Evolutionary conservation across 2,329 filamentous ascomycete species (phyloP).

Genomic region (Penicillium nordicum): DNA sequence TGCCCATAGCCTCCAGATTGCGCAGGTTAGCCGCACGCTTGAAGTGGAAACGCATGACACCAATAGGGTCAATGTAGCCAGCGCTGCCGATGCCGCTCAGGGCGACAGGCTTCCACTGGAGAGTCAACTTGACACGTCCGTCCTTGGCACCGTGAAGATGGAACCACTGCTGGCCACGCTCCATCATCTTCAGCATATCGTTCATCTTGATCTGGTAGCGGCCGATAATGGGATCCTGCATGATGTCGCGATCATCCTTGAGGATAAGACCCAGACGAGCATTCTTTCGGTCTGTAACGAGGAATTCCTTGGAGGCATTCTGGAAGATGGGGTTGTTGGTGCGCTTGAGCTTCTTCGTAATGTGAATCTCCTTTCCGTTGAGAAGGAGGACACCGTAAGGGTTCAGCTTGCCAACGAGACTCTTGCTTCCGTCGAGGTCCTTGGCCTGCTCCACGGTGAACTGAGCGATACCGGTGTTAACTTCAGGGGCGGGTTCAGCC

Average conservation of each 20-base stretch:
- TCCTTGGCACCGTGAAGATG: slow-evolving; percentile 75
- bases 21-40: slow-evolving; percentile 76
- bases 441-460: slow-evolving; percentile 96
- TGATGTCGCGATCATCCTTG: slow-evolving; percentile 90
- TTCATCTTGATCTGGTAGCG: slow-evolving; percentile 94
- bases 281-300: slow-evolving; percentile 88
- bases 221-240: slow-evolving; percentile 77
- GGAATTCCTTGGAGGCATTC: slow-evolving; percentile 85
- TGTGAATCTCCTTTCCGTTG: slow-evolving; percentile 87
- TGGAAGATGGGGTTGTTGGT: slow-evolving; percentile 98
- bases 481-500: slow-evolving; percentile 75
- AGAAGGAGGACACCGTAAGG: slow-evolving; percentile 85
- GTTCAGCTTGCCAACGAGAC: slow-evolving; percentile 83
- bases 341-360: slow-evolving; percentile 88
- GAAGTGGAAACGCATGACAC: slow-evolving; percentile 93
- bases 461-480: slow-evolving; percentile 87
- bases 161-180: slow-evolving; percentile 95
- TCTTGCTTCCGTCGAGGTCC: slow-evolving; percentile 89
- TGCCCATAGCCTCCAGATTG: slow-evolving; percentile 92
- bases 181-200: slow-evolving; percentile 85
- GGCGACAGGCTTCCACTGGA: slow-evolving; percentile 94
- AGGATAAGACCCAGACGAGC: slow-evolving; percentile 87
- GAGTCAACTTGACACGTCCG: slow-evolving; percentile 82
- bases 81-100: slow-evolving; percentile 76
- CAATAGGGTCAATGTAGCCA: slow-evolving; percentile 89